These are phyloP conservation scores for Polyporus tsugae DNA, from an alignment of 1,284 basidiomycete genomes.

Conservation along the genomic window DNA sequence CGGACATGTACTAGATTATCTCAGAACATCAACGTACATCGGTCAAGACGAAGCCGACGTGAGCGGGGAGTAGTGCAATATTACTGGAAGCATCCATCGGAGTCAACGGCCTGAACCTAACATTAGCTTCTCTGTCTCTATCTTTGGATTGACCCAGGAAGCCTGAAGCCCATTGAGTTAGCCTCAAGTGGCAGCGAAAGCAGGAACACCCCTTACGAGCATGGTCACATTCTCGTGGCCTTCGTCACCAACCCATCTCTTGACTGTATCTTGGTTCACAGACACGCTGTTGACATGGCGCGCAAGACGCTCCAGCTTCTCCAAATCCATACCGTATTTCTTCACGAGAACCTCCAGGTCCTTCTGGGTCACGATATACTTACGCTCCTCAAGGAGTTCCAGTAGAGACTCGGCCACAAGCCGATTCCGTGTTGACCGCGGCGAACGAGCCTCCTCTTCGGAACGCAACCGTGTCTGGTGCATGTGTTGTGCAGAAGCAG, in stretches of 20 bases:
- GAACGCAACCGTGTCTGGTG: slow-evolving; percentile 62
- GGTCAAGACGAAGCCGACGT: background rate
- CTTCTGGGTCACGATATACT: slow-evolving; percentile 51
- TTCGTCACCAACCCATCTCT: slow-evolving; percentile 58
- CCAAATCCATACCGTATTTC: slow-evolving; percentile 65
- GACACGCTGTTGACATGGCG: slow-evolving; percentile 78
- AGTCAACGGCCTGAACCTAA: slow-evolving; percentile 12
- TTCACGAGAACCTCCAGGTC: slow-evolving; percentile 61
- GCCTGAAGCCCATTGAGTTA: slow-evolving; percentile 26
- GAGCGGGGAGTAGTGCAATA: background rate
- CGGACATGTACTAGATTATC: too few species aligned
- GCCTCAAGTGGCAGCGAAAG: background rate
- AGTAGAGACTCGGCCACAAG: slow-evolving; percentile 65
- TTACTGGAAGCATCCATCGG: background rate
- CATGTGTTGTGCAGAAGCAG: slow-evolving; percentile 51
- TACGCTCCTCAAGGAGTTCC: slow-evolving; percentile 73
- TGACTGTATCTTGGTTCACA: slow-evolving; percentile 58
- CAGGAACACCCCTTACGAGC: slow-evolving; percentile 53
- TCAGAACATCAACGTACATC: background rate
- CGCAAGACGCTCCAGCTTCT: slow-evolving; percentile 63
- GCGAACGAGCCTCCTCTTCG: slow-evolving; percentile 60
- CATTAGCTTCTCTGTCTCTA: slow-evolving; percentile 17
- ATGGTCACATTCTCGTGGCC: slow-evolving; percentile 69
- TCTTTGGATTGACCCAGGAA: slow-evolving; percentile 35
- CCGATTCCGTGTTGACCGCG: slow-evolving; percentile 53